These are phyloP conservation scores for Lactarius sanguifluus DNA, from an alignment of 768 basidiomycete species.

Conservation along the genomic window DNA sequence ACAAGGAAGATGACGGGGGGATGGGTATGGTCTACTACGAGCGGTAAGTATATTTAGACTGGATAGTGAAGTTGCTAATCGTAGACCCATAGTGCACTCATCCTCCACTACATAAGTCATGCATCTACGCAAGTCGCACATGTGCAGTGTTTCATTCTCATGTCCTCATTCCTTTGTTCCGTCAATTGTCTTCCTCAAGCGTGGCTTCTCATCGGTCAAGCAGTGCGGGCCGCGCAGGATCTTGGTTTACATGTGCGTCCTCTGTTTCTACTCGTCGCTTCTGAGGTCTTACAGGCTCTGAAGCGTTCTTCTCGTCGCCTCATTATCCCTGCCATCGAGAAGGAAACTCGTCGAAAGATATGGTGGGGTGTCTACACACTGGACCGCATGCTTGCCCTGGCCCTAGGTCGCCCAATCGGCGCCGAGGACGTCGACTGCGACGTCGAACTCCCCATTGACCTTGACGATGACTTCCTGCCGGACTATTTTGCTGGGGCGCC, in stretches of 20 bases:
- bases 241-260: slow-evolving; percentile 83
- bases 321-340: slow-evolving; percentile 68
- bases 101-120: slow-evolving; percentile 90
- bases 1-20: slow-evolving; percentile 70
- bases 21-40: slow-evolving; percentile 91
- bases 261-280: slow-evolving; percentile 20
- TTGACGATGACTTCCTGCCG: slow-evolving; percentile 76
- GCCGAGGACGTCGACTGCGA: slow-evolving; percentile 90
- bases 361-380: slow-evolving; percentile 95
- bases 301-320: slow-evolving; percentile 84
- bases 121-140: slow-evolving; percentile 81
- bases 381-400: slow-evolving; percentile 89
- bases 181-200: slow-evolving; percentile 93
- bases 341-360: slow-evolving; percentile 85
- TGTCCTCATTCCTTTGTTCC: slow-evolving; percentile 90
- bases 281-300: slow-evolving; percentile 26
- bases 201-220: slow-evolving; percentile 91
- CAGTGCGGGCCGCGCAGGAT: slow-evolving; percentile 86
- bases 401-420: slow-evolving; percentile 84
- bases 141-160: slow-evolving; percentile 86
- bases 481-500: slow-evolving; percentile 70
- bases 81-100: slow-evolving; percentile 62
- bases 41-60: slow-evolving; percentile 50
- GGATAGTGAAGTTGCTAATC: neutral
- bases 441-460: slow-evolving; percentile 77